Conservation (phyloP, 2,329 filamentous ascomycete species). For the Phialemoniopsis sp. region DNA sequence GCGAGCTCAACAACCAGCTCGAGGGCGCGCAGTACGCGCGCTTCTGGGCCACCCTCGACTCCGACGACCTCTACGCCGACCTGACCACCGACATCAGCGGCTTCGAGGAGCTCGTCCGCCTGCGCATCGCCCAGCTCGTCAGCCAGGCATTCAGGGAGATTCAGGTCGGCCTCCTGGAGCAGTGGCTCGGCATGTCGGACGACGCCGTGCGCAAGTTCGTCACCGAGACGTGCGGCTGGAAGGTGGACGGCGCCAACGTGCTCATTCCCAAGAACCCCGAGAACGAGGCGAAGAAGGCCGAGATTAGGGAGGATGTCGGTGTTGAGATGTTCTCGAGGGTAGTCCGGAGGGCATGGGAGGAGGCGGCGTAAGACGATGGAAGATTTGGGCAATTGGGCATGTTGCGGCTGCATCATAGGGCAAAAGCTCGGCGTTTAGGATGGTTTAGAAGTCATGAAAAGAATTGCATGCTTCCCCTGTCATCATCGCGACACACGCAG, state of each 20-base stretch:
- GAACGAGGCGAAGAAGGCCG: constrained; percentile 93
- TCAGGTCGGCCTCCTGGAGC: constrained; percentile 62
- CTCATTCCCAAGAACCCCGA: constrained; percentile 89
- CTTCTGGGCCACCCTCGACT: constrained; percentile 92
- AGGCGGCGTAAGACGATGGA: constrained; percentile 49
- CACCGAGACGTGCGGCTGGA: constrained; percentile 82
- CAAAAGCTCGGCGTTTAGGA: background rate
- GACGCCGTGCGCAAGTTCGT: constrained; percentile 74
- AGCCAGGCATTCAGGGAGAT: constrained; percentile 76
- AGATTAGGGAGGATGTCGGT: constrained; percentile 93
- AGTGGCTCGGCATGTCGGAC: constrained; percentile 68
- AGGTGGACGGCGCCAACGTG: constrained; percentile 64
- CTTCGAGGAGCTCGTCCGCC: constrained; percentile 90
- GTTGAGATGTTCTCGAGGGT: constrained; percentile 81
- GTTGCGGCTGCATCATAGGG: no score
- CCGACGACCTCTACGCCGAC: constrained; percentile 93
- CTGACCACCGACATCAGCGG: constrained; percentile 89
- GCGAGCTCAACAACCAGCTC: constrained; percentile 78
- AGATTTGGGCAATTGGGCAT: background rate
- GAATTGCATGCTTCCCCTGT: no score
- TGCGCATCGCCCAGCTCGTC: constrained; percentile 84
- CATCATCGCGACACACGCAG: no score
- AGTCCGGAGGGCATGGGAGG: constrained; percentile 81
- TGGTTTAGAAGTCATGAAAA: no score
- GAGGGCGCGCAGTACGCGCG: constrained; percentile 83